phyloP scores from a whole-genome alignment of 148 eudicot species.

The Cornus florida region DNA sequence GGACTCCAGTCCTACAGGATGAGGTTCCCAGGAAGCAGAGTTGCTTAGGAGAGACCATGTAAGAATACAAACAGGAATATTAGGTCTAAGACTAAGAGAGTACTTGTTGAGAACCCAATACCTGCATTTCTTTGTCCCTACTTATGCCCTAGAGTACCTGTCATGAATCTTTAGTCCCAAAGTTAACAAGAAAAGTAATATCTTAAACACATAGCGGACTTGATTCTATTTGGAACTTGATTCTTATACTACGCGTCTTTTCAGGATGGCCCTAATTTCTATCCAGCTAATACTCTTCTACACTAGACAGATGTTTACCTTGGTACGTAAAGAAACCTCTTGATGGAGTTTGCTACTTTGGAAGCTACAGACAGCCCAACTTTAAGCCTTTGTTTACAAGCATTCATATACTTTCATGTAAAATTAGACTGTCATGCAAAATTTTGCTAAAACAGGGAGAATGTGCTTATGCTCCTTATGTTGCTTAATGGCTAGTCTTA shows the following conservation, averaged over 20 bases:
- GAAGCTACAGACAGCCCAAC: no score
- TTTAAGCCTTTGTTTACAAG: no score
- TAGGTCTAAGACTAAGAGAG: conserved; percentile 8
- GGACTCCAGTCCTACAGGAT: no score
- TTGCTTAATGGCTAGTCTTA: no score
- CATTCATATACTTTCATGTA: no score
- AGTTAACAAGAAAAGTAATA: no score
- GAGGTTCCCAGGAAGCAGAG: neutral
- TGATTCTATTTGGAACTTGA: neutral
- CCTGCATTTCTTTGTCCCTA: neutral
- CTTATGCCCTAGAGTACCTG: neutral
- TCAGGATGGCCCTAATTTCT: neutral
- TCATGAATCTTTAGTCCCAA: neutral
- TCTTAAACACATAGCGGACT: neutral
- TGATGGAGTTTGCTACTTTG: no score
- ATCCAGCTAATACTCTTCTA: neutral
- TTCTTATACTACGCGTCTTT: neutral
- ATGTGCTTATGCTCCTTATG: no score
- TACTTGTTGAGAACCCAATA: neutral
- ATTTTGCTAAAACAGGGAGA: no score
- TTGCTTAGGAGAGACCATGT: conserved; percentile 12
- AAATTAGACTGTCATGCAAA: no score
- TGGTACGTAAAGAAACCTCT: no score
- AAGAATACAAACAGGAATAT: conserved; percentile 7
- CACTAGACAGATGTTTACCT: neutral